These are phyloP conservation scores for Rhodomyrtus tomentosa DNA, from an alignment of 345 rosid genomes.

Conservation along the genomic window DNA sequence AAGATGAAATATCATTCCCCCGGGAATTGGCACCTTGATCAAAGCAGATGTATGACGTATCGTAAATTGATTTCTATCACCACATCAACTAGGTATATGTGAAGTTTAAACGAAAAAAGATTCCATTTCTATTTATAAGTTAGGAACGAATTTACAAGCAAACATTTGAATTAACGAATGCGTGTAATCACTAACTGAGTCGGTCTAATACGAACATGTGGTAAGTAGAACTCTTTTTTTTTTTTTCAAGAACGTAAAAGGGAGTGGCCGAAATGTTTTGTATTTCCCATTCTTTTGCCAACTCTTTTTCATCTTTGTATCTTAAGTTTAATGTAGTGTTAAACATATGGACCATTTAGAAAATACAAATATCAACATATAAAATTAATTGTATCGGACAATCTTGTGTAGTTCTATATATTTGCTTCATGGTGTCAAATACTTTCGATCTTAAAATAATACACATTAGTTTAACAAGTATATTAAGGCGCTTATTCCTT, in stretches of 20 bases:
- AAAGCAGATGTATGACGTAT: no score
- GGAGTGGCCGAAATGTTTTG: background rate
- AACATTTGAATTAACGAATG: background rate
- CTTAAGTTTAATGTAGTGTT: background rate
- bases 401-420: background rate
- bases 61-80: no score
- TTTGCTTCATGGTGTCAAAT: background rate
- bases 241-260: background rate
- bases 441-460: background rate
- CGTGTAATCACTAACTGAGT: background rate
- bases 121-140: no score
- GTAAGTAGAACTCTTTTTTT: background rate
- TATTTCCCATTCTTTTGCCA: background rate
- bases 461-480: background rate
- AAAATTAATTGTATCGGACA: background rate
- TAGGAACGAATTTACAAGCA: no score
- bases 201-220: background rate
- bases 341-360: background rate
- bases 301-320: background rate
- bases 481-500: background rate
- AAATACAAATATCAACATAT: background rate
- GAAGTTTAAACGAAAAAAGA: no score
- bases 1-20: background rate
- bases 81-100: no score
- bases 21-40: no score